These are phyloP conservation scores for Chlamydomonas sphaeroides DNA, from an alignment of 139 green algal genomes.

Conservation along the genomic window DNA sequence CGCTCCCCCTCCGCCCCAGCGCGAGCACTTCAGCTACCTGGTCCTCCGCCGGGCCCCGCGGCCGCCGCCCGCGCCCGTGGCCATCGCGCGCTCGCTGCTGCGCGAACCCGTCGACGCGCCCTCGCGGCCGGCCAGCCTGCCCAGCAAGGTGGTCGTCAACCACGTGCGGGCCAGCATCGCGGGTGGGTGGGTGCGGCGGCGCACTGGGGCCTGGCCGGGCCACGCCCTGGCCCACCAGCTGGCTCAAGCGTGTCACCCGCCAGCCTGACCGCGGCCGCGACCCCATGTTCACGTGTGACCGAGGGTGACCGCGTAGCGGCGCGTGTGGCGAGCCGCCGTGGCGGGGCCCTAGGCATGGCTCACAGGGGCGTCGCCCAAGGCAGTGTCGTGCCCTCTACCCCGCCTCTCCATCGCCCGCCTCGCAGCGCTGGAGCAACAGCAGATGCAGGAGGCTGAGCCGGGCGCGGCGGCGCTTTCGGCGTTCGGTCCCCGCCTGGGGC, in stretches of 20 bases:
- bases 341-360: too few relatives aligned
- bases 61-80: slow-evolving; percentile 6
- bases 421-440: neutral
- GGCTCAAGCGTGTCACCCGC: neutral
- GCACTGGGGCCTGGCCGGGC: too few relatives aligned
- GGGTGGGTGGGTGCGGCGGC: too few relatives aligned
- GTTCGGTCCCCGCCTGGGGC: neutral
- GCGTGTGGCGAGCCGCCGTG: too few relatives aligned
- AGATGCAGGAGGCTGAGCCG: neutral
- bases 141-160: neutral
- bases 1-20: slow-evolving; percentile 47
- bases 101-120: neutral
- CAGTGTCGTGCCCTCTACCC: neutral
- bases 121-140: neutral
- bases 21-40: slow-evolving; percentile 90
- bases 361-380: neutral
- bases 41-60: slow-evolving; percentile 62
- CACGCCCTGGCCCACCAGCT: too few relatives aligned
- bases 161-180: neutral
- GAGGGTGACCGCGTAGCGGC: too few relatives aligned
- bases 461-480: slow-evolving; percentile 7
- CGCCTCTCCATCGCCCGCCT: neutral
- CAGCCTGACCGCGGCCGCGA: too few relatives aligned
- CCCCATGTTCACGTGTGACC: too few relatives aligned
- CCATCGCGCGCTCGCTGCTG: neutral